A percentile compares a stretch with the other conserved stretches of the same genome.
Evolutionary conservation across 495 filamentous ascomycete species (phyloP).

Genomic region (Penicillium desertorum): DNA sequence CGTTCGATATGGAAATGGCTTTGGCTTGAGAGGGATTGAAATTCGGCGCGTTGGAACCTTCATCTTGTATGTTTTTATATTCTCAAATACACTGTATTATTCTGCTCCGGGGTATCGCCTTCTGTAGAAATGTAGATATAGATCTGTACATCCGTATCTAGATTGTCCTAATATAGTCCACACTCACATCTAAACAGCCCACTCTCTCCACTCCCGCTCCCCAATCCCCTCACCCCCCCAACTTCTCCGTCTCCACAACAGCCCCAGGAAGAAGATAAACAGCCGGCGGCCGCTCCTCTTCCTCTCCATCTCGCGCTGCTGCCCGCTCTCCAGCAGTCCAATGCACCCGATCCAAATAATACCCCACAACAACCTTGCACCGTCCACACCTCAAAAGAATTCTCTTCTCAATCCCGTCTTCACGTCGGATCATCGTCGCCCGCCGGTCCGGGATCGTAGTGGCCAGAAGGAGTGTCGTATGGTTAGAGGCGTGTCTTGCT

Average conservation of each 20-base stretch:
- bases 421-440: constrained; percentile 55
- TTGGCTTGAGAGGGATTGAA: constrained; percentile 7
- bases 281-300: constrained; percentile 38
- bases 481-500: constrained; percentile 17
- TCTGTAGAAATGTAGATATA: not conserved
- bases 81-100: constrained; percentile 13
- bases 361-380: constrained; percentile 65
- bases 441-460: constrained; percentile 49
- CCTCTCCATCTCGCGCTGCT: constrained; percentile 2
- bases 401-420: constrained; percentile 75
- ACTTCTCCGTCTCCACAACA: constrained; percentile 50
- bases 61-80: constrained; percentile 12
- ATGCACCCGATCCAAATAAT: constrained; percentile 48
- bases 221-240: constrained; percentile 30
- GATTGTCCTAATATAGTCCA: not conserved
- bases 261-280: constrained; percentile 62
- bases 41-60: constrained; percentile 12
- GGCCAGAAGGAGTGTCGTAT: constrained; percentile 51
- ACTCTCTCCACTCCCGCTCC: constrained; percentile 37
- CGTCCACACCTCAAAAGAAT: constrained; percentile 58
- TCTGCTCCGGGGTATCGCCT: constrained; percentile 7
- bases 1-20: constrained; percentile 22
- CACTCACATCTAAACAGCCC: constrained; percentile 14
- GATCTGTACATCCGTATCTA: not conserved
- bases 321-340: constrained; percentile 19